Evolutionary conservation across 2,329 filamentous ascomycete genomes (phyloP), one percentile per base, ranked within the genome.

Genomic region (Emericellopsis atlantica): DNA sequence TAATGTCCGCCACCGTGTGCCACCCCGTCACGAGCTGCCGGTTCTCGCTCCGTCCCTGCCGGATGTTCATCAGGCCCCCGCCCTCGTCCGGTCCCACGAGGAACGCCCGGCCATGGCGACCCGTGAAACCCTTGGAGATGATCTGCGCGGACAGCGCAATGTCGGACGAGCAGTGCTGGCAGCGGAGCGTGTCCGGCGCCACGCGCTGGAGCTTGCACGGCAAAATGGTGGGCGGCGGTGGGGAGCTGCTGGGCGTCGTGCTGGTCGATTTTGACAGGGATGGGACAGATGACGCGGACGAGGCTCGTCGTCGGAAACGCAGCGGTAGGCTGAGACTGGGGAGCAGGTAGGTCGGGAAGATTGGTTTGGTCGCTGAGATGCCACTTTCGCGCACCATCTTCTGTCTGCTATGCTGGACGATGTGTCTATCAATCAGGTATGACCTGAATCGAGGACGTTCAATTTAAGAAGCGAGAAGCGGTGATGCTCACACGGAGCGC

Each of bases 121-220:
- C 79, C 0, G 72, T 79, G 59, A 82, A 83, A 46, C 75, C 73
- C 54, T 81, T 81, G 46, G 70, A 76, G 32, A 82, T 67, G 44
- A 82, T 73, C 54, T 81, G 76, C 11, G 70, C 66, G 14, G 65
- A 54, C 51, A 76, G 75, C 15, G 75, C 77, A n/a, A 82, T 55
- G 54, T 82, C 75, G 41, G 69, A 62, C 11, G 73, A 65, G 61
- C 78, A 82, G 39, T 58, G 63, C 29, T 64, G 61, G 58, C 78
- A 82, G 47, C 74, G 69, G 39, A 82, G 59, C 2, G 72, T 76
- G 51, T 75, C 67, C 5, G 74, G 72, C 1, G 65, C 62, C 21
- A 57, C 54, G 43, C 65, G 67, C 15, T 59, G 49, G 6, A 78
- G 57, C 31, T 54, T 55, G 14, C 9, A 21, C n/a, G 32, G 8